Conservation (phyloP, 495 filamentous ascomycete genomes). For the Platismatia glauca region DNA sequence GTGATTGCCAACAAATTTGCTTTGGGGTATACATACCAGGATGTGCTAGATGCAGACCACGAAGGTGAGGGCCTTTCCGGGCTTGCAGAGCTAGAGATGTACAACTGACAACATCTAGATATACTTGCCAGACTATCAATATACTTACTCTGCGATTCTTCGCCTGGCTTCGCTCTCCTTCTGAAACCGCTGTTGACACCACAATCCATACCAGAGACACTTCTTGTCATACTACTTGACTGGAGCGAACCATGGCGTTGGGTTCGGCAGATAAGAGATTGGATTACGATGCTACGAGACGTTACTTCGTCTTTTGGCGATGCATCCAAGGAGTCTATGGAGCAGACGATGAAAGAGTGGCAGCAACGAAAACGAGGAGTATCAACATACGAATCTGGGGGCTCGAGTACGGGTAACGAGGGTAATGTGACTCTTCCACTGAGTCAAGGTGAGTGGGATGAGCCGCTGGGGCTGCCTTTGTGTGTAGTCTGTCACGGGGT, state of each 20-base stretch:
- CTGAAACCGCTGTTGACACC: slow-evolving; percentile 79
- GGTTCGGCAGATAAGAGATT: slow-evolving; percentile 77
- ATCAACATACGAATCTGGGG: slow-evolving; percentile 15
- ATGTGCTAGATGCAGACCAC: slow-evolving; percentile 89
- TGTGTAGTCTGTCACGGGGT: slow-evolving; percentile 93
- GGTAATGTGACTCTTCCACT: slow-evolving; percentile 63
- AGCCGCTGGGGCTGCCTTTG: slow-evolving; percentile 76
- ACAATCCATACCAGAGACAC: slow-evolving; percentile 74
- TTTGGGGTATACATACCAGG: slow-evolving; percentile 89
- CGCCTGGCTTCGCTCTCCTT: slow-evolving; percentile 72
- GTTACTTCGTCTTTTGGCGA: slow-evolving; percentile 66
- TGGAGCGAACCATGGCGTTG: slow-evolving; percentile 92
- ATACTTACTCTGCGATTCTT: slow-evolving; percentile 77
- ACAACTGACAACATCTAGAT: slow-evolving; percentile 44
- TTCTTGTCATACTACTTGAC: slow-evolving; percentile 81
- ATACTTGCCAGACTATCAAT: slow-evolving; percentile 84
- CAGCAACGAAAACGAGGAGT: slow-evolving; percentile 41
- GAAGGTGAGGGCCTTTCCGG: slow-evolving; percentile 51
- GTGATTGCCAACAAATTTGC: slow-evolving; percentile 90
- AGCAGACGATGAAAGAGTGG: slow-evolving; percentile 66
- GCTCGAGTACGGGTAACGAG: slow-evolving; percentile 36
- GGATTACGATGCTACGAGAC: slow-evolving; percentile 71
- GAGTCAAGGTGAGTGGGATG: slow-evolving; percentile 91
- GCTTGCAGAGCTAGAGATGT: neutral
- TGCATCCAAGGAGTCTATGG: slow-evolving; percentile 70